phyloP scores from a whole-genome alignment of 345 rosid genomes.

The Eucalyptus marginata region DNA sequence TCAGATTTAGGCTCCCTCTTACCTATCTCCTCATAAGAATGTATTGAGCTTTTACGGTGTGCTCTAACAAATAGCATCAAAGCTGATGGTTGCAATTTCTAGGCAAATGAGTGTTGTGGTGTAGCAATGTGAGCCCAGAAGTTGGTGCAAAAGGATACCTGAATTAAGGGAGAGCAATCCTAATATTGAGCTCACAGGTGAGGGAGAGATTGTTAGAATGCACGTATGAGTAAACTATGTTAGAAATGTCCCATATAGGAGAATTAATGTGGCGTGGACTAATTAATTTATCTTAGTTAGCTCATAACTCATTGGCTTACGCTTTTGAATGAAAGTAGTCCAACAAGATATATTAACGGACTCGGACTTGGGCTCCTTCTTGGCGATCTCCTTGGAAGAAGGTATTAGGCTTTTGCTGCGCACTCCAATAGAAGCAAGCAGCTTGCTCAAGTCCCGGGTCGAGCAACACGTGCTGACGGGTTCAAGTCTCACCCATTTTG shows the following conservation, averaged over 20 bases:
- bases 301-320: rapidly evolving
- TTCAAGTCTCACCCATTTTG: conserved; percentile 29
- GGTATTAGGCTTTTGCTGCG: rapidly evolving
- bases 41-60: no score
- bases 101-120: no score
- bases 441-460: conserved; percentile 45
- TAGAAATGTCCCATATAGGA: no score
- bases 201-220: no score
- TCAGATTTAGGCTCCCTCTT: rapidly evolving
- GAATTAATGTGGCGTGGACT: rapidly evolving
- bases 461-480: conserved; percentile 40
- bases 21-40: no score
- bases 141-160: rapidly evolving
- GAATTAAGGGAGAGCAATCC: no score
- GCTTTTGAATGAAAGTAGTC: no score
- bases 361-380: rapidly evolving
- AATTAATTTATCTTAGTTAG: rapidly evolving
- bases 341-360: no score
- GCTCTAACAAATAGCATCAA: rapidly evolving
- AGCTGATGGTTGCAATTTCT: rapidly evolving
- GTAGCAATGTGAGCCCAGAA: rapidly evolving
- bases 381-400: no score
- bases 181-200: no score
- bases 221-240: rapidly evolving
- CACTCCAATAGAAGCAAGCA: not conserved